Conservation (phyloP, 2,329 filamentous ascomycete species). For the Colletotrichum viniferum region DNA sequence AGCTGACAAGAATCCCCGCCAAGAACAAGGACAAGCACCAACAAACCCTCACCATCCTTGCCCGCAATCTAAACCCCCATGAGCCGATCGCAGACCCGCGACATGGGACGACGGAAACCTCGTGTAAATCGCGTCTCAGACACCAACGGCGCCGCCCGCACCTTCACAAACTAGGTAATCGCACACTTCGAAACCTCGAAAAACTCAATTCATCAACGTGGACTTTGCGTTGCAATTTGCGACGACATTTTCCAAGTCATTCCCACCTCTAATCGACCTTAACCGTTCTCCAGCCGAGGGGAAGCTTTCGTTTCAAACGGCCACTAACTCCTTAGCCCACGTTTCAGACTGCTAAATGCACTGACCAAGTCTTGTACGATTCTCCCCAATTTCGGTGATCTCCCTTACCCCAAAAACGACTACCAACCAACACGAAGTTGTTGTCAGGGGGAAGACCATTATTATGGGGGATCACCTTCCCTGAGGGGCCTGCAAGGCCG, state of each 20-base stretch:
- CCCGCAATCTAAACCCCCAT: background rate
- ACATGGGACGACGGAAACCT: conserved; percentile 1
- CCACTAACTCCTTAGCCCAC: background rate
- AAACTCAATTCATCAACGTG: background rate
- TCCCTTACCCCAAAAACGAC: background rate
- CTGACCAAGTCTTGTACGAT: background rate
- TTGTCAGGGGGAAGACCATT: background rate
- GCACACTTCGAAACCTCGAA: background rate
- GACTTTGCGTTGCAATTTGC: background rate
- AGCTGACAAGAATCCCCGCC: background rate
- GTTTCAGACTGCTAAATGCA: conserved; percentile 12
- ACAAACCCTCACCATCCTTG: background rate
- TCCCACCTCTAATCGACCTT: background rate
- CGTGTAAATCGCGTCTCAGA: conserved; percentile 1
- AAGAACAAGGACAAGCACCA: background rate
- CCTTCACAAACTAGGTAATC: background rate
- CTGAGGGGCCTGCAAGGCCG: background rate
- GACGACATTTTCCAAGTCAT: background rate
- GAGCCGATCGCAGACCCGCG: background rate
- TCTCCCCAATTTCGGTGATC: background rate
- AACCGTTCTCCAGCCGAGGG: background rate
- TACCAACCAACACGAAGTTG: background rate
- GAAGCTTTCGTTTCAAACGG: background rate
- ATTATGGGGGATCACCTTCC: background rate
- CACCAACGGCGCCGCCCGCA: conserved; percentile 3